These are phyloP conservation scores for Nakazawaea laoshanensis DNA, from an alignment of 805 yeast genomes.

Conservation along the genomic window DNA sequence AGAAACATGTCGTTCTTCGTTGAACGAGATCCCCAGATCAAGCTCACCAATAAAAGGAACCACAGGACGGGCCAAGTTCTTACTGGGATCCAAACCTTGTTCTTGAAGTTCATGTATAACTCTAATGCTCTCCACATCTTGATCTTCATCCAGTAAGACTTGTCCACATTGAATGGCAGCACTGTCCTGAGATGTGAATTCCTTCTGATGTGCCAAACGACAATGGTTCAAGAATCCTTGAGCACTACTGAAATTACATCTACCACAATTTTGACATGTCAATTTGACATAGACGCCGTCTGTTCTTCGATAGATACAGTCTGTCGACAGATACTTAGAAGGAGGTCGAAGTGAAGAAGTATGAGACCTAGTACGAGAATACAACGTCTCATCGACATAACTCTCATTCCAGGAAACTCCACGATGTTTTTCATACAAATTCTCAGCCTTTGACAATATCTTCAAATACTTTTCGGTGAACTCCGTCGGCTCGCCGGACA, in stretches of 20 bases:
- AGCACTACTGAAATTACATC: slow-evolving; percentile 67
- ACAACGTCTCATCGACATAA: slow-evolving; percentile 17
- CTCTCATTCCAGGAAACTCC: slow-evolving; percentile 9
- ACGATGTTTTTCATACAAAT: slow-evolving; percentile 12
- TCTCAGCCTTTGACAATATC: slow-evolving; percentile 13
- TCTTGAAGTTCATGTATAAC: slow-evolving; percentile 25
- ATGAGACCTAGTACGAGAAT: slow-evolving; percentile 38
- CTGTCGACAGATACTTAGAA: slow-evolving; percentile 24
- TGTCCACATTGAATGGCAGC: slow-evolving; percentile 66
- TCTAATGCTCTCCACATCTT: slow-evolving; percentile 43
- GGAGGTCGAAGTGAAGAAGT: slow-evolving; percentile 45
- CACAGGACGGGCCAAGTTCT: slow-evolving; percentile 28
- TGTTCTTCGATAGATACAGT: slow-evolving; percentile 53
- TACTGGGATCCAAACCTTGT: slow-evolving; percentile 32
- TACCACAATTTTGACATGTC: slow-evolving; percentile 58
- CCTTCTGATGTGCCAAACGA: slow-evolving; percentile 64
- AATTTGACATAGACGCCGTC: slow-evolving; percentile 66
- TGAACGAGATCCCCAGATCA: too few species aligned
- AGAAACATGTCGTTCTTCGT: slow-evolving; percentile 8
- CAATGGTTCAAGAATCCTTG: slow-evolving; percentile 78
- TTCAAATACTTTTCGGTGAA: slow-evolving; percentile 33
- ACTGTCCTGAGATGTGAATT: slow-evolving; percentile 62
- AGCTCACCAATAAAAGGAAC: too few species aligned
- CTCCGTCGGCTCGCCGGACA: slow-evolving; percentile 35
- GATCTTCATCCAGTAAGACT: slow-evolving; percentile 43